These are phyloP conservation scores for Fusarium brachygibbosum DNA, from an alignment of 2,329 filamentous ascomycete genomes.

Conservation along the genomic window DNA sequence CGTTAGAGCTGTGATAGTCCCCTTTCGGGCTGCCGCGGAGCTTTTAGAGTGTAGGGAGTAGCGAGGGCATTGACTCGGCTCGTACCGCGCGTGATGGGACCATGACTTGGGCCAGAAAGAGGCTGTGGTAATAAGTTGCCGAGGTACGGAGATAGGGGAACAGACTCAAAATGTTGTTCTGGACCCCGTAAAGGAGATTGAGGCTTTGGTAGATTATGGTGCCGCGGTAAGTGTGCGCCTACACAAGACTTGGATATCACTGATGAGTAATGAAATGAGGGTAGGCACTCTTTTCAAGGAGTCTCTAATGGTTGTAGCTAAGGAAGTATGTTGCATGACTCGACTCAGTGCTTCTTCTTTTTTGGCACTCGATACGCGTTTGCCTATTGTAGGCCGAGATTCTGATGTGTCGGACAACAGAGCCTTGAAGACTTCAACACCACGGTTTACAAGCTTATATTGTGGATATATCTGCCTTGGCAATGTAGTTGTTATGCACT, in stretches of 20 bases:
- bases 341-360: not conserved
- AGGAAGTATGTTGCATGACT: not conserved
- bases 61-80: not conserved
- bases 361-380: too few relatives aligned
- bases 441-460: too few relatives aligned
- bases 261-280: not conserved
- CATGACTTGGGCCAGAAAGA: not conserved
- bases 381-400: not conserved
- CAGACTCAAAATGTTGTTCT: not conserved
- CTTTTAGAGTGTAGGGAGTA: not conserved
- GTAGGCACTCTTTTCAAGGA: not conserved
- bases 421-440: too few relatives aligned
- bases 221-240: rapidly evolving
- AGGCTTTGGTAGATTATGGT: not conserved
- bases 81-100: not conserved
- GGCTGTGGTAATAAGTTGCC: not conserved
- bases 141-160: not conserved
- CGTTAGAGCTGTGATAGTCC: not conserved
- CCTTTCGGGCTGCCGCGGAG: not conserved
- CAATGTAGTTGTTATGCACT: too few relatives aligned
- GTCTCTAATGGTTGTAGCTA: not conserved
- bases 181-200: not conserved
- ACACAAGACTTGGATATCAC: not conserved
- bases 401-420: too few relatives aligned
- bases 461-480: too few relatives aligned